phyloP scores from a whole-genome alignment of 176 grass and related monocot genomes.

The Aegilops umbellulata region DNA sequence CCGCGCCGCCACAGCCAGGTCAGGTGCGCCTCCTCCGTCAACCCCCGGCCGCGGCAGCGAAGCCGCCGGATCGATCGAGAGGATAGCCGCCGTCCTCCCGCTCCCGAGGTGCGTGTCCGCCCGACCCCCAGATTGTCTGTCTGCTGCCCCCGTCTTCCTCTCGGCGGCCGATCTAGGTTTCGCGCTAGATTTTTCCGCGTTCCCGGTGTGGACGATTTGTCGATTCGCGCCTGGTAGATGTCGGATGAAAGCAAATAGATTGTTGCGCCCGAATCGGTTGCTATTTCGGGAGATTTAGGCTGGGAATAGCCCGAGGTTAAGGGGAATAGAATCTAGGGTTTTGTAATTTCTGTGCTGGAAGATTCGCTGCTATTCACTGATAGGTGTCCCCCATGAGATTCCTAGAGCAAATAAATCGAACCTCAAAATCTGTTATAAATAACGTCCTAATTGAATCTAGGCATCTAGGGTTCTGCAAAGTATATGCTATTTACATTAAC shows the following conservation, averaged over 20 bases:
- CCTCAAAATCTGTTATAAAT: too few species aligned
- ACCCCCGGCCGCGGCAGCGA: background rate
- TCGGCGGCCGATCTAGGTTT: background rate
- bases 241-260: background rate
- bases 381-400: background rate
- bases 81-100: background rate
- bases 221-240: background rate
- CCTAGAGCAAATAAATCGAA: background rate
- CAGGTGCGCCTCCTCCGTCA: background rate
- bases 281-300: background rate
- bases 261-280: background rate
- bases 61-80: background rate
- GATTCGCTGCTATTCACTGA: background rate
- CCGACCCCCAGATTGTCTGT: background rate
- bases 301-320: background rate
- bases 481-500: background rate
- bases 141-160: background rate
- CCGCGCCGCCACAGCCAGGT: background rate
- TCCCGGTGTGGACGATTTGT: background rate
- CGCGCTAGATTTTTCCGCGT: background rate
- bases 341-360: background rate
- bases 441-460: too few species aligned
- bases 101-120: slow-evolving; percentile 6
- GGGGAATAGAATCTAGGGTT: background rate
- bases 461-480: background rate